Base-by-base conservation (phyloP, 345 rosid genomes). In the Kernera saxatilis region DNA sequence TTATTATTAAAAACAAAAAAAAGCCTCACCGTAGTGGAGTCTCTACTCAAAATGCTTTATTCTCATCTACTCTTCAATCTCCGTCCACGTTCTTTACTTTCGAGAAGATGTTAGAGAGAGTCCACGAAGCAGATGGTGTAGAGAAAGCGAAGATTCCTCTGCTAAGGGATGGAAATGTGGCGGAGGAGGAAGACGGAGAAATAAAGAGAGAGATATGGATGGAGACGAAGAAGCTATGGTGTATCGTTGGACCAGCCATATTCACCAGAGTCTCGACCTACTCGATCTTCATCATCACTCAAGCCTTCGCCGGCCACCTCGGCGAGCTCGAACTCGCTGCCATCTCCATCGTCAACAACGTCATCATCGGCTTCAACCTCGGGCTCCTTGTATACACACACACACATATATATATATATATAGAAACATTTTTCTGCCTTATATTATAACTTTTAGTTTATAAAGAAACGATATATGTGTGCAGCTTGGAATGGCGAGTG, bases 251-350 rank as follows among this genome's bases (percentile, higher is more conserved):
- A 25, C 92, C 92, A 1, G 77, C 87, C 54, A 85, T 85, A 44
- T 73, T 85, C 77, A 69, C 81, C 69, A 67, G 87, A 46, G 14
- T 82, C 23, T 75, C 87, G 5, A 25, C 83, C 41, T 80, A 45
- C 73, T 45, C 77, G 56, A 82, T 82, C 80, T 68, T 75, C 63
- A 33, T 87, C 51, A 55, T 83, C 66, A 80, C 87, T 48, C 86
- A 85, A 52, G 88, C 86, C 25, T 92, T 89, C 30, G 94, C 96
- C 0, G 96, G 98, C 48, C 98, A 90, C 66, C 75, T 92, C 5
- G 98, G 98, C 1, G 89, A 88, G 25, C 86, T 86, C 3, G 92
- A 90, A 71, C 91, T 92, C 7, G 96, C 92, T 5, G 92, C 88
- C 33, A 78, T 89, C 18, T 86, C 98, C 67, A 84, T 92, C 17